These are phyloP conservation scores for Didymellaceae sp. DNA, from an alignment of 2,329 filamentous ascomycete species.

Conservation along the genomic window DNA sequence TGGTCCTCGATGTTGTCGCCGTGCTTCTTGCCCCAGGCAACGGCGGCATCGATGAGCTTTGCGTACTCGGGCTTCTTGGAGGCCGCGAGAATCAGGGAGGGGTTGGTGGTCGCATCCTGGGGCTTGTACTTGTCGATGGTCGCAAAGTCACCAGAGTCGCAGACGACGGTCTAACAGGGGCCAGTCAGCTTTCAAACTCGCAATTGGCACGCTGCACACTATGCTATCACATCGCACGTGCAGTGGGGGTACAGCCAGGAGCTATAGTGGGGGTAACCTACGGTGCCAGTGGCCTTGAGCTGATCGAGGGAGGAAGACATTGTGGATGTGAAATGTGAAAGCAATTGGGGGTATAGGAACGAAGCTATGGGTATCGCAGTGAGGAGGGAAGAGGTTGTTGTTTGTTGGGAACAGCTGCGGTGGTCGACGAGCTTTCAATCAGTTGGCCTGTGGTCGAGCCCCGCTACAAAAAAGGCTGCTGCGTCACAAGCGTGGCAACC, in stretches of 20 bases:
- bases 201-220: not conserved
- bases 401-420: slow-evolving; percentile 31
- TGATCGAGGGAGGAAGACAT: slow-evolving; percentile 95
- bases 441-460: slow-evolving; percentile 29
- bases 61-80: slow-evolving; percentile 98
- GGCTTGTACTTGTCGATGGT: slow-evolving; percentile 99
- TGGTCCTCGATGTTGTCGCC: slow-evolving; percentile 74
- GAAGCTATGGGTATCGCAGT: slow-evolving; percentile 1
- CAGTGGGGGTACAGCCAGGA: slow-evolving; percentile 14
- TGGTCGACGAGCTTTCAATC: slow-evolving; percentile 31
- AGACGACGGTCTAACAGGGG: slow-evolving; percentile 80
- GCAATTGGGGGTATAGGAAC: slow-evolving; percentile 2
- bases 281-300: slow-evolving; percentile 95
- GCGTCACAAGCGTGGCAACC: slow-evolving; percentile 45
- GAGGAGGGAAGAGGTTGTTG: slow-evolving; percentile 13
- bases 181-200: slow-evolving; percentile 15
- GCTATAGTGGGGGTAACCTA: slow-evolving; percentile 61
- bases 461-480: slow-evolving; percentile 31
- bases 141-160: slow-evolving; percentile 84
- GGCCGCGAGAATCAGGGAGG: slow-evolving; percentile 95
- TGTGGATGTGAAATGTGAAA: slow-evolving; percentile 27
- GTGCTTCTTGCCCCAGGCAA: slow-evolving; percentile 82
- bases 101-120: slow-evolving; percentile 99
- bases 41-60: slow-evolving; percentile 83
- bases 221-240: slow-evolving; percentile 1